These are phyloP conservation scores for Vickermania ingenoplastis DNA, from an alignment of 208 protist genomes.

Conservation along the genomic window DNA sequence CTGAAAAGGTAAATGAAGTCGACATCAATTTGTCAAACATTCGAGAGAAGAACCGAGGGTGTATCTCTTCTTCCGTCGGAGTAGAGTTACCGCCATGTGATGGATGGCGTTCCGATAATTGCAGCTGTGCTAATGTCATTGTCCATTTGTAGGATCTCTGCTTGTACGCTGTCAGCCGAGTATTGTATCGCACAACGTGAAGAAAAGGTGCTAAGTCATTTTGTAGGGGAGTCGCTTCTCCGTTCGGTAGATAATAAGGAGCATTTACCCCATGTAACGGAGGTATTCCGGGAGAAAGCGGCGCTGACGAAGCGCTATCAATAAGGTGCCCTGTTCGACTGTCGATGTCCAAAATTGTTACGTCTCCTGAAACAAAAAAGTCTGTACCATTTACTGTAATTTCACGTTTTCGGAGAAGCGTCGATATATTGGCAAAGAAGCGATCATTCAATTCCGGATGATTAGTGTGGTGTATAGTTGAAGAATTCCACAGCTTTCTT, in stretches of 20 bases:
- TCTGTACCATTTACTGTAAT: background rate
- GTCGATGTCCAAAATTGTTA: constrained; percentile 1
- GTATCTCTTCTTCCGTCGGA: background rate
- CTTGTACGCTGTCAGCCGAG: background rate
- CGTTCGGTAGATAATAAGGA: background rate
- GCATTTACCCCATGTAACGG: background rate
- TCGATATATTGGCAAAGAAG: background rate
- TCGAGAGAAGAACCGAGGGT: constrained; percentile 2
- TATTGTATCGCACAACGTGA: constrained; percentile 1
- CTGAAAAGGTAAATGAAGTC: background rate
- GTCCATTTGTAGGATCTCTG: constrained; percentile 1
- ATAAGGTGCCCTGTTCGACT: background rate
- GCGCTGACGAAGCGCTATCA: background rate
- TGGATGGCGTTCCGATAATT: background rate
- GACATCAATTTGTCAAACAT: background rate
- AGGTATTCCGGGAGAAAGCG: background rate
- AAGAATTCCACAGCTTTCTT: background rate
- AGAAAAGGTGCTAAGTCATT: background rate
- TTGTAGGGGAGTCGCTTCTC: background rate
- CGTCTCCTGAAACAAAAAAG: background rate
- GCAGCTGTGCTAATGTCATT: background rate
- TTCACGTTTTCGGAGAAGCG: background rate
- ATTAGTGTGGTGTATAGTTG: background rate
- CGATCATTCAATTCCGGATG: background rate
- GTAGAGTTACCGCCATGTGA: background rate